Conservation (phyloP, 2,329 filamentous ascomycete genomes). For the Bipolaris cookei region DNA sequence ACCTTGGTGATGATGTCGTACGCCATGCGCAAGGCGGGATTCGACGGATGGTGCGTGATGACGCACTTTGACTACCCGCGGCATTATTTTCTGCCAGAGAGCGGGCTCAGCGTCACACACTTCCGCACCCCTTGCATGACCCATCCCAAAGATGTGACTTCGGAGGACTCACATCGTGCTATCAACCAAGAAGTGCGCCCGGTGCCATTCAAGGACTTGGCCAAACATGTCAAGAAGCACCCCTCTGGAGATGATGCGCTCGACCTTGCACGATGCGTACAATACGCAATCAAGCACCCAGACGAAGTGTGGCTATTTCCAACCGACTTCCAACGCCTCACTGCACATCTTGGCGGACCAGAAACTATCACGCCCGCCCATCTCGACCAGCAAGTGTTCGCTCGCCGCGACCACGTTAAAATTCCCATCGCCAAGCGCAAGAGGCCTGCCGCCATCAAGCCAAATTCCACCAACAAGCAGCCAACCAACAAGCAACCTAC, state of each 20-base stretch:
- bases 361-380: constrained; percentile 20
- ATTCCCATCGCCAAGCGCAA: constrained; percentile 1
- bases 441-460: not conserved
- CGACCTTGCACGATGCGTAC: constrained; percentile 38
- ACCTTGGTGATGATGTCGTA: constrained; percentile 30
- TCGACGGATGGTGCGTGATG: constrained; percentile 21
- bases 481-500: not conserved
- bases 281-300: constrained; percentile 26
- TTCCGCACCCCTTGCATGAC: constrained; percentile 29
- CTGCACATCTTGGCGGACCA: constrained; percentile 29
- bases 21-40: constrained; percentile 28
- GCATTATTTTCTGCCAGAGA: constrained; percentile 10
- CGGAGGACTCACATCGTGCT: constrained; percentile 2
- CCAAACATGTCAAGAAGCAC: constrained; percentile 27
- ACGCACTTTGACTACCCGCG: constrained; percentile 12
- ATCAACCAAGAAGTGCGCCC: constrained; percentile 17
- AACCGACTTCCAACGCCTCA: constrained; percentile 26
- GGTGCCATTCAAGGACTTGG: constrained; percentile 34
- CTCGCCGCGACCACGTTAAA: constrained; percentile 17
- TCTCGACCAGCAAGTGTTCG: constrained; percentile 26
- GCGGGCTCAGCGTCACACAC: constrained; percentile 22
- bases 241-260: constrained; percentile 35
- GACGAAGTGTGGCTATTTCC: constrained; percentile 37
- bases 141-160: constrained; percentile 18
- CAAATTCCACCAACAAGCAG: not conserved